phyloP scores from a whole-genome alignment of 768 basidiomycete genomes.

The Coprinellus aureogranulatus region DNA sequence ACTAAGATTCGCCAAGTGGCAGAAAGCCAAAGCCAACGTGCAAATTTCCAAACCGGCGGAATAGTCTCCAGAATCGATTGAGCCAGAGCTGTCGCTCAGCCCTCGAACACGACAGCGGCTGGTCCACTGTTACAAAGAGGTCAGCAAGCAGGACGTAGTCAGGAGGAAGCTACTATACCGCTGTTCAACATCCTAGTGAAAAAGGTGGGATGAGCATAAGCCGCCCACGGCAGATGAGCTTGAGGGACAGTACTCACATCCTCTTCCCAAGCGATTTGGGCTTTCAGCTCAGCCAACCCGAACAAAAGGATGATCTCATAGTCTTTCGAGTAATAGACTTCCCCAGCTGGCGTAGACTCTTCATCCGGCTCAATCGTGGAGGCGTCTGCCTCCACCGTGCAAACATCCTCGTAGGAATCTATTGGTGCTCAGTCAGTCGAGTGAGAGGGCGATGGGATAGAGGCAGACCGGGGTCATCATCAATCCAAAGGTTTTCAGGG shows the following conservation, averaged over 20 bases:
- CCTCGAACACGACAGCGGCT: slow-evolving; percentile 4
- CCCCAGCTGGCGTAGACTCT: neutral
- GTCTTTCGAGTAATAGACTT: slow-evolving; percentile 22
- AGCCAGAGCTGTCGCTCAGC: too few species aligned
- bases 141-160: slow-evolving; percentile 8
- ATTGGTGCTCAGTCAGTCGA: neutral
- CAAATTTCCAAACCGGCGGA: too few species aligned
- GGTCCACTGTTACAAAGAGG: slow-evolving; percentile 17
- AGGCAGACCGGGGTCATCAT: slow-evolving; percentile 17
- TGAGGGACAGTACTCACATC: slow-evolving; percentile 31
- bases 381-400: neutral
- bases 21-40: too few species aligned
- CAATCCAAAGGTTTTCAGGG: slow-evolving; percentile 16
- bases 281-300: slow-evolving; percentile 49
- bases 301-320: slow-evolving; percentile 43
- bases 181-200: too few species aligned
- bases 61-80: too few species aligned
- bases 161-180: too few species aligned
- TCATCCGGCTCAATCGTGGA: neutral
- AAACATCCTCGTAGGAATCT: neutral
- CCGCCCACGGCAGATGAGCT: too few species aligned
- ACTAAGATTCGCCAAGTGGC: too few species aligned
- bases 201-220: too few species aligned
- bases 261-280: slow-evolving; percentile 48
- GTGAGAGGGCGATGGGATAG: neutral